Evolutionary conservation across 2,329 filamentous ascomycete genomes (phyloP).

Genomic region (Talaromyces atroroseus): DNA sequence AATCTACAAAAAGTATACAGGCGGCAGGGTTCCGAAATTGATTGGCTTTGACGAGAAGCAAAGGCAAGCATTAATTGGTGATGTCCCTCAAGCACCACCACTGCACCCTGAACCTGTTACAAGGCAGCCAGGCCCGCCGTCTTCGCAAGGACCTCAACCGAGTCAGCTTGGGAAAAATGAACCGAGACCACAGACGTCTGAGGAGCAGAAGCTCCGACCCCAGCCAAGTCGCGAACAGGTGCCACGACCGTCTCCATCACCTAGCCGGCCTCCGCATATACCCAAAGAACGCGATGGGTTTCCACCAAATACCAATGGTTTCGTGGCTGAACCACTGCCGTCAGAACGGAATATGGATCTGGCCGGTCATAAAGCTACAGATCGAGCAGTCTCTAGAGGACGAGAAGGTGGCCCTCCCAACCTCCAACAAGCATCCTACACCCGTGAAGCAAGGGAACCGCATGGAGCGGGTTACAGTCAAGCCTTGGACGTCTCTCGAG

Average conservation of each 20-base stretch:
- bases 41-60: slow-evolving; percentile 77
- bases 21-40: slow-evolving; percentile 72
- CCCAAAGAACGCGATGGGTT: slow-evolving; percentile 1
- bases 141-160: slow-evolving; percentile 23
- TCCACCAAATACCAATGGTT: slow-evolving; percentile 1
- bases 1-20: slow-evolving; percentile 94
- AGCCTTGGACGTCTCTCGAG: slow-evolving; percentile 16
- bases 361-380: slow-evolving; percentile 12
- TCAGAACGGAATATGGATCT: slow-evolving; percentile 18
- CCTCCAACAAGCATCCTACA: slow-evolving; percentile 22
- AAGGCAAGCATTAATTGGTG: slow-evolving; percentile 66
- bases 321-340: background rate
- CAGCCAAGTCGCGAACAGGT: slow-evolving; percentile 39
- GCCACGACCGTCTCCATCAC: slow-evolving; percentile 28
- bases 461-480: slow-evolving; percentile 18
- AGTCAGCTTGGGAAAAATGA: slow-evolving; percentile 31
- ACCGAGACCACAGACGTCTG: slow-evolving; percentile 26
- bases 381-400: slow-evolving; percentile 15
- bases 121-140: slow-evolving; percentile 21
- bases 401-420: slow-evolving; percentile 18
- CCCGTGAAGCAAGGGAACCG: slow-evolving; percentile 22
- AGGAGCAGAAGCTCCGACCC: slow-evolving; percentile 32
- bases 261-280: slow-evolving; percentile 5
- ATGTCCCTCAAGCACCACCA: slow-evolving; percentile 19
- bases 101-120: slow-evolving; percentile 19